Conservation (phyloP, 1,284 basidiomycete genomes). For the Pseudozyma hubeiensis region DNA sequence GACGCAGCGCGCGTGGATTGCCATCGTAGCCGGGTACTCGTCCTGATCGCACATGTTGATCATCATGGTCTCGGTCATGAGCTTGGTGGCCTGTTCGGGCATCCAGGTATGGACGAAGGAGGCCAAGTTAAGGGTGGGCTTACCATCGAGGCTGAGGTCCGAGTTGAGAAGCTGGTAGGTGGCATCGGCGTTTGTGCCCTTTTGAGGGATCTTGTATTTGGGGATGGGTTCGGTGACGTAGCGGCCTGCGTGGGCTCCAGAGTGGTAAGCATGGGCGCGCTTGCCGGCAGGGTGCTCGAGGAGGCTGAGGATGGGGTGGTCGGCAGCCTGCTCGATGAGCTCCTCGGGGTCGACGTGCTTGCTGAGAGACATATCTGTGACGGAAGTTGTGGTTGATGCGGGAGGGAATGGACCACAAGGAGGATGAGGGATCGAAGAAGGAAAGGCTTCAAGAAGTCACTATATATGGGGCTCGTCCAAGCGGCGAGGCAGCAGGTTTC, state of each 20-base stretch:
- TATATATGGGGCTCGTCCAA: too few species aligned
- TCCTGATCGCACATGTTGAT: slow-evolving; percentile 84
- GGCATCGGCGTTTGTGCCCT: slow-evolving; percentile 69
- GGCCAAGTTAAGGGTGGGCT: slow-evolving; percentile 83
- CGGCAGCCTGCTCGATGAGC: slow-evolving; percentile 54
- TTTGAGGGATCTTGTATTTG: slow-evolving; percentile 69
- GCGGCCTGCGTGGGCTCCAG: slow-evolving; percentile 54
- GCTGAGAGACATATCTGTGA: slow-evolving; percentile 55
- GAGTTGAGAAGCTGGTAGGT: slow-evolving; percentile 81
- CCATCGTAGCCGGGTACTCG: slow-evolving; percentile 78
- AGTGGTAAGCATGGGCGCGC: slow-evolving; percentile 26
- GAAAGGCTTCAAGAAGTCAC: too few species aligned
- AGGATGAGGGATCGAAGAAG: neutral
- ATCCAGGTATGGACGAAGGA: slow-evolving; percentile 73
- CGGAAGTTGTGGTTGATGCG: neutral
- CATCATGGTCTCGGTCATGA: slow-evolving; percentile 75
- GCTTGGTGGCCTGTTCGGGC: slow-evolving; percentile 70
- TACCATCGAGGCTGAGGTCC: slow-evolving; percentile 77
- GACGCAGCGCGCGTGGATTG: slow-evolving; percentile 71
- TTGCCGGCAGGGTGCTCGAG: slow-evolving; percentile 40
- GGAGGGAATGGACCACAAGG: neutral
- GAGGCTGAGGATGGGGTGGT: slow-evolving; percentile 54
- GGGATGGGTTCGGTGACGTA: slow-evolving; percentile 66
- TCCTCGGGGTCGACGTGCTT: slow-evolving; percentile 63
- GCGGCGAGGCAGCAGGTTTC: too few species aligned